phyloP scores from a whole-genome alignment of 2,329 filamentous ascomycete genomes.

The Diaporthe helianthi region DNA sequence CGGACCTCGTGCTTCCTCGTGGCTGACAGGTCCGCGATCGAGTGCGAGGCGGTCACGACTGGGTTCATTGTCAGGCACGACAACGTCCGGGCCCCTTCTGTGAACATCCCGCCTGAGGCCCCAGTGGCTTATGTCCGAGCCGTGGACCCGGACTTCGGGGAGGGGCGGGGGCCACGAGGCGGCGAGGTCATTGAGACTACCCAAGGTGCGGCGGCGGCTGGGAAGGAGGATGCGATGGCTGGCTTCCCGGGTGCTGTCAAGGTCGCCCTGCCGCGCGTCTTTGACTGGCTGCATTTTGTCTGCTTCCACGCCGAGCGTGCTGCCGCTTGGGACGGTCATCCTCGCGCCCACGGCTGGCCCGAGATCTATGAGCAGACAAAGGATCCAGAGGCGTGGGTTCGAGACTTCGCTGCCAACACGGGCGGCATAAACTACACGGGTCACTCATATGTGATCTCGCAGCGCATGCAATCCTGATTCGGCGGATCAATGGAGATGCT shows the following conservation, averaged over 20 bases:
- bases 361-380: neutral
- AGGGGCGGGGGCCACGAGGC: neutral
- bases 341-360: neutral
- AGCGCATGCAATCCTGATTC: neutral
- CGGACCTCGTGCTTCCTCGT: conserved; percentile 18
- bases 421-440: neutral
- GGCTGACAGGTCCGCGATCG: neutral
- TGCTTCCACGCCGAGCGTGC: conserved; percentile 8
- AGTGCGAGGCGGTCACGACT: conserved; percentile 4
- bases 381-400: neutral
- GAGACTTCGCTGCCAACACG: neutral
- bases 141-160: conserved; percentile 9
- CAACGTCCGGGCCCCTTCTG: neutral
- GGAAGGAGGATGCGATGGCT: conserved; percentile 5
- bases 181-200: neutral
- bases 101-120: neutral
- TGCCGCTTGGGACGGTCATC: conserved; percentile 42
- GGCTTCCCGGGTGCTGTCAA: neutral
- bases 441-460: neutral
- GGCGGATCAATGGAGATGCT: neutral
- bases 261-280: conserved; percentile 7
- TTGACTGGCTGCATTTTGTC: conserved; percentile 15
- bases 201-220: neutral
- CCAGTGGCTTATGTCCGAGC: conserved; percentile 16
- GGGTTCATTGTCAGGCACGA: neutral